Evolutionary conservation across 2,329 filamentous ascomycete species (phyloP).

Genomic region (Alternaria sp.): DNA sequence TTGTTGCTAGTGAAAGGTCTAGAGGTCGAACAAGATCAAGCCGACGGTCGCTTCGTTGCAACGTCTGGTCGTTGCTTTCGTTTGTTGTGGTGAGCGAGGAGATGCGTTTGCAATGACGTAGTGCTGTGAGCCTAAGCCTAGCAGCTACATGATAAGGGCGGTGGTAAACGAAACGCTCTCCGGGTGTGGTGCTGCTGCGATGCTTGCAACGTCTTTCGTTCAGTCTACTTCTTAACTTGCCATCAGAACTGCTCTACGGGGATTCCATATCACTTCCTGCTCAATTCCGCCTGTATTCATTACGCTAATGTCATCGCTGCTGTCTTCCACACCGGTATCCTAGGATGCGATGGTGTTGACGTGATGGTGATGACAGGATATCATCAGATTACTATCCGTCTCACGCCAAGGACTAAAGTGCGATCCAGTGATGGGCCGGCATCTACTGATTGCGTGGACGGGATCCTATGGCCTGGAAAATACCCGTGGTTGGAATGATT

Average conservation of each 20-base stretch:
- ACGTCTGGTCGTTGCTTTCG: neutral
- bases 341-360: neutral
- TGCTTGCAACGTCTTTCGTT: neutral
- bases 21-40: neutral
- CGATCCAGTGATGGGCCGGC: neutral
- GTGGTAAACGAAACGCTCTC: neutral
- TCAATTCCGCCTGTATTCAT: neutral
- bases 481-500: neutral
- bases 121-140: neutral
- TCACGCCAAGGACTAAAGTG: neutral
- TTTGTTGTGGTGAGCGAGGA: neutral
- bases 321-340: neutral
- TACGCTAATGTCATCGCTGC: neutral
- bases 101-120: neutral
- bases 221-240: neutral
- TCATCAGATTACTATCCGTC: neutral
- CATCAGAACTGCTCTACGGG: neutral
- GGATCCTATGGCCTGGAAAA: neutral
- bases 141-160: neutral
- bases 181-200: neutral
- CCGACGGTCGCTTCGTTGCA: neutral
- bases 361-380: neutral
- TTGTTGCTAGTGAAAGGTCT: neutral
- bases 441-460: neutral
- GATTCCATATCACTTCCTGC: neutral